Percentiles rank a stretch among this genome's conserved stretches.
Conservation (phyloP, 2,329 filamentous ascomycete species). For the Orbilia blumenaviensis region DNA sequence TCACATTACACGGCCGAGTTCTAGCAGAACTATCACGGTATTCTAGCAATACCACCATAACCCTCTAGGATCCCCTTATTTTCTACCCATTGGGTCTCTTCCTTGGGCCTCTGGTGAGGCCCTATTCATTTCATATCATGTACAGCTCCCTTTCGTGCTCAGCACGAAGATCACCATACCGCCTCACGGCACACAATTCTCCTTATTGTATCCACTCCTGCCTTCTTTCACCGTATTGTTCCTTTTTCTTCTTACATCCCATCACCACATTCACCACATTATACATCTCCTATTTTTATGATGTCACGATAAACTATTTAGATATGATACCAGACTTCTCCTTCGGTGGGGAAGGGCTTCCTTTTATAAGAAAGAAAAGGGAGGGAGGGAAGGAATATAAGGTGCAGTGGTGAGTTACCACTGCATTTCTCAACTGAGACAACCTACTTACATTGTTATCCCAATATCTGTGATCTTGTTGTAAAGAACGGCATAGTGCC, state of each 20-base stretch:
- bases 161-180: not conserved
- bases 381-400: not conserved
- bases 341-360: conserved; percentile 6
- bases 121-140: conserved; percentile 28
- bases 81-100: not conserved
- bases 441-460: not conserved
- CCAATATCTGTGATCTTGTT: not conserved
- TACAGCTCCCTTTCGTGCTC: conserved; percentile 26
- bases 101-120: not conserved
- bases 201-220: conserved; percentile 28
- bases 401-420: not conserved
- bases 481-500: too few relatives aligned
- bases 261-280: conserved; percentile 35
- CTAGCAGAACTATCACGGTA: not conserved
- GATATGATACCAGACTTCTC: conserved; percentile 22
- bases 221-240: conserved; percentile 26
- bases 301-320: conserved; percentile 11
- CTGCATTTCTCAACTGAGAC: not conserved
- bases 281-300: conserved; percentile 30
- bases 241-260: conserved; percentile 1
- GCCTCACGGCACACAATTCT: conserved; percentile 45
- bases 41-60: not conserved
- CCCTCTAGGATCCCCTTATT: not conserved
- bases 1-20: not conserved
- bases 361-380: not conserved